A percentile compares a stretch with the other conserved stretches of the same genome.
These are phyloP conservation scores for Irpex sp. DNA, from an alignment of 1,284 basidiomycete species.

Conservation along the genomic window DNA sequence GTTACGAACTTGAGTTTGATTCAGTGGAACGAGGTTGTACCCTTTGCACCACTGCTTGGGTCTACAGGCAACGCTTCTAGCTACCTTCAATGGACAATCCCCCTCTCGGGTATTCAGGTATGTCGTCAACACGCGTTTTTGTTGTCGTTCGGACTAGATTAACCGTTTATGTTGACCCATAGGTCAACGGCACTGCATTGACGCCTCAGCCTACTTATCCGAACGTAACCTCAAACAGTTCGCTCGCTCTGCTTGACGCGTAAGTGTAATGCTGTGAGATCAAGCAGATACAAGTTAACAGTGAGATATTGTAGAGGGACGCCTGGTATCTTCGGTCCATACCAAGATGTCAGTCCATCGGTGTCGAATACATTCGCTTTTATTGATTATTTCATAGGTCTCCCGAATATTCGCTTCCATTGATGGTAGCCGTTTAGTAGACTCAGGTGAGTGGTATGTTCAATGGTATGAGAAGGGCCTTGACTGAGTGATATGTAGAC, in stretches of 20 bases:
- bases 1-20: constrained; percentile 58
- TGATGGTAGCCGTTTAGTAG: constrained; percentile 68
- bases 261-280: constrained; percentile 32
- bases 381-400: constrained; percentile 43
- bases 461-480: background rate
- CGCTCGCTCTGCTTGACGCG: constrained; percentile 78
- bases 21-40: constrained; percentile 69
- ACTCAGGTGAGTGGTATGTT: constrained; percentile 35
- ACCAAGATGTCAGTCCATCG: constrained; percentile 58
- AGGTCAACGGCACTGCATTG: constrained; percentile 63
- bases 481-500: constrained; percentile 18
- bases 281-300: background rate
- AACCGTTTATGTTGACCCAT: background rate
- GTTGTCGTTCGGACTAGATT: background rate
- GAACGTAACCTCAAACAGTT: constrained; percentile 47
- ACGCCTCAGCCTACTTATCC: constrained; percentile 68
- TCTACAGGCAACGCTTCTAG: constrained; percentile 55
- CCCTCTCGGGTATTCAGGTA: constrained; percentile 59
- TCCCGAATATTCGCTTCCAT: constrained; percentile 63
- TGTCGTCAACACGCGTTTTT: background rate
- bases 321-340: constrained; percentile 78
- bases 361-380: background rate
- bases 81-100: constrained; percentile 82
- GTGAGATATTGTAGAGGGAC: constrained; percentile 52
- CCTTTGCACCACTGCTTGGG: constrained; percentile 59